A percentile compares a stretch with the other conserved stretches of the same genome.
Evolutionary conservation across 306 rosid genomes (phyloP).

Genomic region (Cucurbita pepo): DNA sequence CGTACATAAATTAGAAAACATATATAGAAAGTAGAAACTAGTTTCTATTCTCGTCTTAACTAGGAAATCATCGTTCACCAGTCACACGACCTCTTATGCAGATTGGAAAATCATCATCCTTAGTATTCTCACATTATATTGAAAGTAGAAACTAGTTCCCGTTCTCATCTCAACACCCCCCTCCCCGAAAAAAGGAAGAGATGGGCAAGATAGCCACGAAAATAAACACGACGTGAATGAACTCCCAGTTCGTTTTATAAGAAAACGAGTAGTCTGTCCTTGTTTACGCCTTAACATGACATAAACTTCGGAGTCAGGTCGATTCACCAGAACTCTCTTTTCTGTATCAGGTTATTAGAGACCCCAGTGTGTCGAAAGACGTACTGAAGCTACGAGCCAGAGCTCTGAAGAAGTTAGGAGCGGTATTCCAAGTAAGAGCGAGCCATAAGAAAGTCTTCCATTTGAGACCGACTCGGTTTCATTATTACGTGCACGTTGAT

Average conservation of each 20-base stretch:
- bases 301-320: neutral
- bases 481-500: neutral
- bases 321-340: neutral
- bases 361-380: constrained; percentile 57
- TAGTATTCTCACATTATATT: too few species aligned
- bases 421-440: constrained; percentile 59
- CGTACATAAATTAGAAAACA: too few species aligned
- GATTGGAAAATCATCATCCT: too few species aligned
- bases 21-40: too few species aligned
- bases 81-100: too few species aligned
- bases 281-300: neutral
- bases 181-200: too few species aligned
- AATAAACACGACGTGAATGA: neutral
- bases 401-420: constrained; percentile 62
- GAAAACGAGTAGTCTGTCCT: neutral
- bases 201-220: neutral
- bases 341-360: constrained; percentile 59
- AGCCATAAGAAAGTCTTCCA: neutral
- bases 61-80: too few species aligned
- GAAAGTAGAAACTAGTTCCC: too few species aligned
- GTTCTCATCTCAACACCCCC: too few species aligned
- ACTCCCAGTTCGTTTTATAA: neutral
- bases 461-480: neutral
- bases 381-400: constrained; percentile 47
- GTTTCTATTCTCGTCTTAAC: too few species aligned